Conservation (phyloP, 345 rosid genomes). For the Rhodomyrtus tomentosa region DNA sequence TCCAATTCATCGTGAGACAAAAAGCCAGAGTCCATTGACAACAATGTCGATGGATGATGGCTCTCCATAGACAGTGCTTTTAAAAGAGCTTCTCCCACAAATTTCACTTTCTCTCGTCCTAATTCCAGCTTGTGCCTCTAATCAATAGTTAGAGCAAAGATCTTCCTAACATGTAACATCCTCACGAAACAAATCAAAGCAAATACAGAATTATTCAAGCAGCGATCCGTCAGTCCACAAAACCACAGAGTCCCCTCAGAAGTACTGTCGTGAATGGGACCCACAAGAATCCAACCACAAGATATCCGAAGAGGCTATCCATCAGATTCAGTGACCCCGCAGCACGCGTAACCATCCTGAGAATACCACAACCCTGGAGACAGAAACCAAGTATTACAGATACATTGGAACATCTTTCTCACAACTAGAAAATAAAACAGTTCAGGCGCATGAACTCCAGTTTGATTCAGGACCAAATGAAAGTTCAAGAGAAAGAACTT, state of each 20-base stretch:
- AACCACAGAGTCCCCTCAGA: constrained; percentile 11
- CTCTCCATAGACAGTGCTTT: constrained; percentile 27
- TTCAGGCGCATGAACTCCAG: not conserved
- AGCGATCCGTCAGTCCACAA: constrained; percentile 4
- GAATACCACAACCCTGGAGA: constrained; percentile 1
- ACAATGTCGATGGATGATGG: constrained; percentile 34
- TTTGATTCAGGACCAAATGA: not conserved
- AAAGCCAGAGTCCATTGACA: constrained; percentile 38
- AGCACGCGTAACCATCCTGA: constrained; percentile 1
- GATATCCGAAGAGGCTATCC: constrained; percentile 7
- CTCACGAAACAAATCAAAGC: not conserved
- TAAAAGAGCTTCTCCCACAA: constrained; percentile 2
- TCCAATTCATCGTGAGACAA: constrained; percentile 32
- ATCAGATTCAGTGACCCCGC: not conserved
- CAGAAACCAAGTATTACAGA: not conserved
- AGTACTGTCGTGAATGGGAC: constrained; percentile 10
- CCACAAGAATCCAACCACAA: constrained; percentile 7
- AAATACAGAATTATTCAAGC: not conserved
- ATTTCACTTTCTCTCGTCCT: not conserved
- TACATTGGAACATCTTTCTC: not conserved
- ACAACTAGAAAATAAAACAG: not conserved
- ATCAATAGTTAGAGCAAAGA: not conserved
- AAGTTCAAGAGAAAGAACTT: not conserved
- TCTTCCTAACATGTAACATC: not conserved
- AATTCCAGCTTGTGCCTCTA: not conserved